These are phyloP conservation scores for Cercospora nicotianae DNA, from an alignment of 2,329 filamentous ascomycete species.

Conservation along the genomic window DNA sequence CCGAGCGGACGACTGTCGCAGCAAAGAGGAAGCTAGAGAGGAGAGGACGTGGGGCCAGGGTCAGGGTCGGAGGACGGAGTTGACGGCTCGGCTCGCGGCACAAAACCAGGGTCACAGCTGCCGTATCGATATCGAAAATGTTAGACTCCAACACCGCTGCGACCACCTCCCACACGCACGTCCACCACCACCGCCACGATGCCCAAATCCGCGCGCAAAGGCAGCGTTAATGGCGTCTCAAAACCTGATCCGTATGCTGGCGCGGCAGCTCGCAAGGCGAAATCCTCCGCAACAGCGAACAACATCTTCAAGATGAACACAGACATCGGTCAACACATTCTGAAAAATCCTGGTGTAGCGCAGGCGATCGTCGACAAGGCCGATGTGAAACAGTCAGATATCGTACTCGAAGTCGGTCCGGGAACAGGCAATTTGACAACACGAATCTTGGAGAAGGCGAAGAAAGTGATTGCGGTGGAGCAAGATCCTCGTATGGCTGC, in stretches of 20 bases:
- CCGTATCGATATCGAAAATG: conserved; percentile 5
- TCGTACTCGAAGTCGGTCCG: conserved; percentile 88
- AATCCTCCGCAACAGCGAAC: conserved; percentile 55
- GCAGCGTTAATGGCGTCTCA: conserved; percentile 33
- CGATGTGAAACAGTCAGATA: conserved; percentile 82
- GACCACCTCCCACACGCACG: background rate
- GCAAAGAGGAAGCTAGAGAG: background rate
- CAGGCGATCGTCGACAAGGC: conserved; percentile 84
- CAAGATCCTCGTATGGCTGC: conserved; percentile 95
- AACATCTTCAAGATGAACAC: conserved; percentile 98
- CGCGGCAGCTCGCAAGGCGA: conserved; percentile 46
- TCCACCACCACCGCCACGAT: conserved; percentile 33
- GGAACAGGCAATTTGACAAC: conserved; percentile 89
- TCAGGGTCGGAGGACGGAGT: background rate
- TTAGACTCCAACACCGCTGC: background rate
- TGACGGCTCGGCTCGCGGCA: background rate
- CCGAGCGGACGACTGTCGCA: background rate
- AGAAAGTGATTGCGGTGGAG: conserved; percentile 82
- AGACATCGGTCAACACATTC: conserved; percentile 83
- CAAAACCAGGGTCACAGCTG: background rate
- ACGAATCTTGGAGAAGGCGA: conserved; percentile 82
- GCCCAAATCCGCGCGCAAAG: conserved; percentile 46
- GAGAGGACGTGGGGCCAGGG: background rate
- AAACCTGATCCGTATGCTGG: conserved; percentile 49
- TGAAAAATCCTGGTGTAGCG: conserved; percentile 87